Conservation (phyloP, 75 land plant genomes). For the Sequoiadendron giganteum region DNA sequence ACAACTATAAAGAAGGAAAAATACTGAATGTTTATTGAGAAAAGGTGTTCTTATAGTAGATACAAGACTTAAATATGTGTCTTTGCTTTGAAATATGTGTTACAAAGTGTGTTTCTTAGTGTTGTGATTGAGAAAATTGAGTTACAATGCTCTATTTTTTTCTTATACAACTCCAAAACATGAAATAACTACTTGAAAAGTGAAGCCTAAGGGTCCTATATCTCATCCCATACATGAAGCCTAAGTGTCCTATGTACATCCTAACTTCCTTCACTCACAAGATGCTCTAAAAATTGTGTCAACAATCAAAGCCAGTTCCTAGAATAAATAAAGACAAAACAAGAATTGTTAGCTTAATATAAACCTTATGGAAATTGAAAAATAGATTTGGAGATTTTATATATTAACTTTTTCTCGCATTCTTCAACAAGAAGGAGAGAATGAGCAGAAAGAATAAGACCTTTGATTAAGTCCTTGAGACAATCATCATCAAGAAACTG, state of each 20-base stretch:
- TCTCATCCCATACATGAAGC: too few species aligned
- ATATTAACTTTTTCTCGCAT: conserved; percentile 85
- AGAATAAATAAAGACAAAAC: conserved; percentile 10
- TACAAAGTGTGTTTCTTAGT: too few species aligned
- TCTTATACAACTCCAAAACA: too few species aligned
- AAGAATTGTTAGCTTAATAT: not conserved
- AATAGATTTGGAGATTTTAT: not conserved
- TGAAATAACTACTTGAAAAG: too few species aligned
- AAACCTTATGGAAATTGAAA: not conserved
- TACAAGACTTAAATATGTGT: too few species aligned
- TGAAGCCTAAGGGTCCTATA: too few species aligned
- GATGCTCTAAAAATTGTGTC: conserved; percentile 97
- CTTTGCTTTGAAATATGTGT: too few species aligned
- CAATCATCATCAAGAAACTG: conserved; percentile 98
- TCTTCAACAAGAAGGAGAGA: conserved; percentile 95
- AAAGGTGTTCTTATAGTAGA: too few species aligned
- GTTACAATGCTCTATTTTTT: too few species aligned
- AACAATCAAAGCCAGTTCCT: conserved; percentile 88
- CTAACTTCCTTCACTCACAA: conserved; percentile 97
- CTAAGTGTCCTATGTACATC: conserved; percentile 60
- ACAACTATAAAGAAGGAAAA: too few species aligned
- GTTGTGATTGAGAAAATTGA: too few species aligned
- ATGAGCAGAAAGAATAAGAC: conserved; percentile 91
- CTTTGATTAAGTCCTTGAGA: conserved; percentile 98
- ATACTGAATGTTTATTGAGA: too few species aligned